Conservation (phyloP, 805 yeast genomes). For the Candida lessepsii region DNA sequence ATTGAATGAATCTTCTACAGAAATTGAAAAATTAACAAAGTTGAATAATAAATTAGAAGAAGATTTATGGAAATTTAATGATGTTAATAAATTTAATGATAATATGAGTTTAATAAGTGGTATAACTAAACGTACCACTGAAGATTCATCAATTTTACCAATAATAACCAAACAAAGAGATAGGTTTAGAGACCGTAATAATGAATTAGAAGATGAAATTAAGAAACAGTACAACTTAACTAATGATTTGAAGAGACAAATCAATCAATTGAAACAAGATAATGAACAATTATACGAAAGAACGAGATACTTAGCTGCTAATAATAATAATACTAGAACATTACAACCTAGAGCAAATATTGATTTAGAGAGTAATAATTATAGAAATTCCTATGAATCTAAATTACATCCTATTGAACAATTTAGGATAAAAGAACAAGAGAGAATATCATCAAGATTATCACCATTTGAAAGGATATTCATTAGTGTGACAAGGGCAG, state of each 20-base stretch:
- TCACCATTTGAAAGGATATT: slow-evolving; percentile 80
- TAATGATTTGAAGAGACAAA: slow-evolving; percentile 62
- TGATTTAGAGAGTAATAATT: slow-evolving; percentile 54
- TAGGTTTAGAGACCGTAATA: slow-evolving; percentile 78
- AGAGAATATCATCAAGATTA: slow-evolving; percentile 66
- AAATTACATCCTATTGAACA: slow-evolving; percentile 81
- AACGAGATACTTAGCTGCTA: slow-evolving; percentile 62
- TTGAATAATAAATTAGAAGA: slow-evolving; percentile 66
- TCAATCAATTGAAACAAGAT: slow-evolving; percentile 64
- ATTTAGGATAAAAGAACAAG: slow-evolving; percentile 74
- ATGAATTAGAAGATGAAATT: slow-evolving; percentile 79
- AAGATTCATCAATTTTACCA: slow-evolving; percentile 55
- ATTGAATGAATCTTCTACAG: slow-evolving; percentile 31
- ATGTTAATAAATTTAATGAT: slow-evolving; percentile 46
- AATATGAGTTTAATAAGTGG: slow-evolving; percentile 70
- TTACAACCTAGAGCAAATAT: slow-evolving; percentile 32
- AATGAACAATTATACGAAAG: slow-evolving; percentile 79
- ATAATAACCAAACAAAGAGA: slow-evolving; percentile 94
- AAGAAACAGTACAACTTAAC: slow-evolving; percentile 55
- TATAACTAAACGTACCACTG: slow-evolving; percentile 19
- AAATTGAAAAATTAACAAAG: slow-evolving; percentile 41
- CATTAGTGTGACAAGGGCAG: slow-evolving; percentile 65
- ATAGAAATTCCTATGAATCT: slow-evolving; percentile 67
- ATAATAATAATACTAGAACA: slow-evolving; percentile 21
- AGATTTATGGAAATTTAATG: slow-evolving; percentile 64